Conservation (phyloP, 345 rosid genomes). For the Salix viminalis region DNA sequence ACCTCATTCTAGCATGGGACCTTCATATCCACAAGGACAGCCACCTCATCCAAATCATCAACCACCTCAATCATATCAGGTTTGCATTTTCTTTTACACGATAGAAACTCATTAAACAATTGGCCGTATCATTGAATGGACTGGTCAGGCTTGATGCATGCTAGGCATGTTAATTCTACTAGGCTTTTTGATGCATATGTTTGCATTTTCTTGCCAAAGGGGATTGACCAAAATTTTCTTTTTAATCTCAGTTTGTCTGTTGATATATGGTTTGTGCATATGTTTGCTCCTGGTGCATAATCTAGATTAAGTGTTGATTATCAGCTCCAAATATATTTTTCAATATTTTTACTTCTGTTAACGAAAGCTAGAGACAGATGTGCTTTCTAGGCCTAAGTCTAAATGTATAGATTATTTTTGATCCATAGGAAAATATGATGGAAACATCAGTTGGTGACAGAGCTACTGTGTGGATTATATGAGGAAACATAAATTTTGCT, state of each 20-base stretch:
- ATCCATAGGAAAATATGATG: background rate
- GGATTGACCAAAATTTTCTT: background rate
- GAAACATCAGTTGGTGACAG: too few species aligned
- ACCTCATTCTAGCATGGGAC: slow-evolving; percentile 50
- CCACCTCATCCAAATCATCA: slow-evolving; percentile 52
- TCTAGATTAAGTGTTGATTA: background rate
- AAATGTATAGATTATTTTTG: background rate
- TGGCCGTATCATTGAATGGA: background rate
- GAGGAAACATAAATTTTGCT: too few species aligned
- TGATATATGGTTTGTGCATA: background rate
- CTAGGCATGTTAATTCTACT: background rate
- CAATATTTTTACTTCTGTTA: background rate
- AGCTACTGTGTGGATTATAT: too few species aligned
- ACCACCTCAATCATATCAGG: slow-evolving; percentile 61
- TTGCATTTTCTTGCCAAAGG: background rate
- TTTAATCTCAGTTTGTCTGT: too few species aligned
- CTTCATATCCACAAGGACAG: slow-evolving; percentile 71
- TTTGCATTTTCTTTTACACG: slow-evolving; percentile 14
- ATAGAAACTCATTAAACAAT: background rate
- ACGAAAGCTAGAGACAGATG: background rate
- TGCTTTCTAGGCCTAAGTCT: too few species aligned
- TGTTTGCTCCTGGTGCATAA: background rate
- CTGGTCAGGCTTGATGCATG: background rate
- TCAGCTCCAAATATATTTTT: background rate
- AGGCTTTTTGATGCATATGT: background rate